Conservation (phyloP, 495 filamentous ascomycete species). For the Penicillium crystallinum region DNA sequence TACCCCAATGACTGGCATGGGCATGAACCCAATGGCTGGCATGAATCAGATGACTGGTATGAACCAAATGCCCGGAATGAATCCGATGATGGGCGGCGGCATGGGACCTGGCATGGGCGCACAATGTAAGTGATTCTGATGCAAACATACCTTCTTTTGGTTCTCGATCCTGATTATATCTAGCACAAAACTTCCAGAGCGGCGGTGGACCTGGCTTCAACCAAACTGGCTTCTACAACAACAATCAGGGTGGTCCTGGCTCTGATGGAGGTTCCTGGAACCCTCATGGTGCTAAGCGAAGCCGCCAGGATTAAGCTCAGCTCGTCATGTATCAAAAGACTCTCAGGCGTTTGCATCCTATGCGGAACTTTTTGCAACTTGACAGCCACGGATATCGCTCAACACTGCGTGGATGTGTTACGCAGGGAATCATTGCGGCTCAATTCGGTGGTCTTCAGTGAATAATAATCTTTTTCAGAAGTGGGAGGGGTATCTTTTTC, state of each 20-base stretch:
- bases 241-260: constrained; percentile 50
- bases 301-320: constrained; percentile 54
- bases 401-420: neutral
- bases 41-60: constrained; percentile 37
- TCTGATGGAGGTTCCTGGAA: constrained; percentile 63
- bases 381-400: neutral
- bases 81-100: constrained; percentile 21
- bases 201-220: constrained; percentile 64
- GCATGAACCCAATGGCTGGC: constrained; percentile 50
- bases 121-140: constrained; percentile 45
- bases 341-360: neutral
- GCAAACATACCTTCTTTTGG: neutral
- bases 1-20: constrained; percentile 49
- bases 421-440: neutral
- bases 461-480: neutral
- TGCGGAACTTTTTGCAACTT: no score
- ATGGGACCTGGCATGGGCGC: constrained; percentile 46
- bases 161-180: constrained; percentile 3
- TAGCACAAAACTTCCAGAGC: constrained; percentile 52
- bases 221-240: constrained; percentile 29
- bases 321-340: neutral
- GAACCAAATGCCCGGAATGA: neutral
- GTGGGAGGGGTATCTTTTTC: neutral
- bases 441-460: neutral
- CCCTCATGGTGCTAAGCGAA: constrained; percentile 77